A percentile compares a stretch with the other conserved stretches of the same genome.
Conservation (phyloP, 768 basidiomycete genomes). For the Mycena metata region DNA sequence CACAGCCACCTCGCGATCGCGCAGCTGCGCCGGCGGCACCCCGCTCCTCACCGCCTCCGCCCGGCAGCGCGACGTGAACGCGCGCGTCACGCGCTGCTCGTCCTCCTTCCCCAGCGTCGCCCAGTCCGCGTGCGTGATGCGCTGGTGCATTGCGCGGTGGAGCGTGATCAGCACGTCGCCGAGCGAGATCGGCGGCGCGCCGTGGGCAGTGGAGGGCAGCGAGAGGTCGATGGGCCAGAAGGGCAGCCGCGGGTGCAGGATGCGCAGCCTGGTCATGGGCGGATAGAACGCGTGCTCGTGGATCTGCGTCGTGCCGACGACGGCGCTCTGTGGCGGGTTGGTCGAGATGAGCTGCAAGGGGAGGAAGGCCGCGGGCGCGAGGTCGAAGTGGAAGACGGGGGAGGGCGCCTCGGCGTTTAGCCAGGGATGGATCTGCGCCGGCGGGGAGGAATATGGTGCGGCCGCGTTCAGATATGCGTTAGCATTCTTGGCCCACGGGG, state of each 20-base stretch:
- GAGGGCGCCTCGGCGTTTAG: constrained; percentile 50
- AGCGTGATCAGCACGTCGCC: constrained; percentile 30
- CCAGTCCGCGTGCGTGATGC: constrained; percentile 46
- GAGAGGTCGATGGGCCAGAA: constrained; percentile 58
- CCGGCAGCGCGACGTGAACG: constrained; percentile 28
- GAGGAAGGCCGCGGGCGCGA: constrained; percentile 43
- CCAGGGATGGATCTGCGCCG: constrained; percentile 27
- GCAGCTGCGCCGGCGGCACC: constrained; percentile 49
- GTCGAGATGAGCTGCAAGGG: constrained; percentile 13
- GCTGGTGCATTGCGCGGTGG: constrained; percentile 39
- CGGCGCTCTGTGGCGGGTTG: neutral
- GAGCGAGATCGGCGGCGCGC: constrained; percentile 26
- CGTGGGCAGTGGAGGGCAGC: constrained; percentile 4
- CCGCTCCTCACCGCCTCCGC: constrained; percentile 49
- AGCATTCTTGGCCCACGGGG: constrained; percentile 5
- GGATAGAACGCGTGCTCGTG: constrained; percentile 56
- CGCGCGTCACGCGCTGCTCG: constrained; percentile 30
- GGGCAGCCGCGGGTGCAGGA: constrained; percentile 55
- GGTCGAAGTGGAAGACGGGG: constrained; percentile 54
- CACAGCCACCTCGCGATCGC: constrained; percentile 46
- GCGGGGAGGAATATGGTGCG: no score
- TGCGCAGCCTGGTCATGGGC: constrained; percentile 52
- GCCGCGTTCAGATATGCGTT: constrained; percentile 1
- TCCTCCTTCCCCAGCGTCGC: constrained; percentile 45
- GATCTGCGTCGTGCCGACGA: constrained; percentile 42